Evolutionary conservation across 768 basidiomycete genomes (phyloP).

Genomic region (Heimioporus sp.): DNA sequence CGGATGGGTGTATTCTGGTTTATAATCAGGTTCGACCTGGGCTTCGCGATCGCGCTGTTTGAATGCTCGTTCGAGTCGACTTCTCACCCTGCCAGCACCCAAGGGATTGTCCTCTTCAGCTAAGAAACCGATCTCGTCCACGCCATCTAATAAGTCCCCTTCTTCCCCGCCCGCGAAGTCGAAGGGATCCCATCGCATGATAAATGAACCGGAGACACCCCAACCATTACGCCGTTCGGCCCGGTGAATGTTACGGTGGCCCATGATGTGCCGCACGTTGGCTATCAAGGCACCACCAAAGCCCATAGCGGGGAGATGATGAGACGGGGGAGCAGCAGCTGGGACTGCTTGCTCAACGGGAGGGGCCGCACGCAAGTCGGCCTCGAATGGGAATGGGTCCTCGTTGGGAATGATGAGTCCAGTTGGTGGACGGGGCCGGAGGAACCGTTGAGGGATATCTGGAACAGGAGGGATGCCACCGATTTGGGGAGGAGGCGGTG

Average conservation of each 20-base stretch:
- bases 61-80: conserved; percentile 23
- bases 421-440: conserved; percentile 34
- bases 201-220: conserved; percentile 25
- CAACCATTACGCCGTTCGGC: conserved; percentile 17
- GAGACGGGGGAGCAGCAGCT: conserved; percentile 48
- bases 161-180: conserved; percentile 16
- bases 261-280: conserved; percentile 30
- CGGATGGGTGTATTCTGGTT: conserved; percentile 64
- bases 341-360: conserved; percentile 25
- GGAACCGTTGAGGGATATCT: conserved; percentile 38
- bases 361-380: conserved; percentile 20
- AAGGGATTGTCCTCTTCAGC: conserved; percentile 13
- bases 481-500: conserved; percentile 46
- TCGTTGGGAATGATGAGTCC: conserved; percentile 51
- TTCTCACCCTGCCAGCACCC: conserved; percentile 14
- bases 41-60: conserved; percentile 14
- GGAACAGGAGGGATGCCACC: conserved; percentile 57
- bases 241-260: conserved; percentile 11
- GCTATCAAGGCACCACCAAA: conserved; percentile 64
- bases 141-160: conserved; percentile 11
- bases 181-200: conserved; percentile 31
- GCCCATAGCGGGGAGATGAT: conserved; percentile 58
- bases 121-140: conserved; percentile 17
- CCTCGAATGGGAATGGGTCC: conserved; percentile 54
- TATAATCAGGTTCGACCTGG: conserved; percentile 44